Evolutionary conservation across 805 yeast genomes (phyloP), one percentile per base, ranked within the genome.

Genomic region (Metschnikowia gruessii): DNA sequence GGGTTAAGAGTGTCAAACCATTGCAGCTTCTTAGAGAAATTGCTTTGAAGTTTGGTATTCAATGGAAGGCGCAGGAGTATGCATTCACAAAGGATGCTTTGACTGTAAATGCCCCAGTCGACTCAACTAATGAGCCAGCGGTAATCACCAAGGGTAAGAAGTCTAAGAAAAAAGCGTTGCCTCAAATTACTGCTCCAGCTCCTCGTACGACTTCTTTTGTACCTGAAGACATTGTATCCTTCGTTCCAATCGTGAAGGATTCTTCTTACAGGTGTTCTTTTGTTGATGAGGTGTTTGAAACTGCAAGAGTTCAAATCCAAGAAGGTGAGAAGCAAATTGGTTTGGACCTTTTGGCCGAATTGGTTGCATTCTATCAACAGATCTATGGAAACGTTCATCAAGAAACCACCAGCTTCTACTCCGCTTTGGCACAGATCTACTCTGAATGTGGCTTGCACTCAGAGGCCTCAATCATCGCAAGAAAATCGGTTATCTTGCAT

Each of bases 11-110:
- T 15, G 50, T 77, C 31, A 63, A 61, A 24, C 64, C 72, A 3
- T 50, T 70, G 17, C 80, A 77, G 42, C 59, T 85, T 36, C 71
- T 88, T 57, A 82, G 91, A 68, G 86, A 83, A 54, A 74, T 90
- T 52, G 82, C 96, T 10, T 58, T 72, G 44, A 85, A 87, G 66
- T 80, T 83, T 56, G 98, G 98, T 67, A 80, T 92, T 43, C 99
- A 94, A 71, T 84, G 96, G 87, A 68, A 72, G 50, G 72, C 77
- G 10, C 75, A 68, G 51, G 60, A 68, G 10, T 82, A 79, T 59
- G 68, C 63, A 11, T 79, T 80, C 62, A 72, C 79, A 29, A 61
- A 62, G 37, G 80, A 72, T 37, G 64, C 58, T 16, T 63, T 72
- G 36, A 70, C 65, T 26, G 50, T 54, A n/a, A 46, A 55, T 21